Percentiles rank a stretch among this genome's conserved stretches.
phyloP scores from a whole-genome alignment of 192 early-diverging fungal genomes.

The Entomortierella beljakovae region DNA sequence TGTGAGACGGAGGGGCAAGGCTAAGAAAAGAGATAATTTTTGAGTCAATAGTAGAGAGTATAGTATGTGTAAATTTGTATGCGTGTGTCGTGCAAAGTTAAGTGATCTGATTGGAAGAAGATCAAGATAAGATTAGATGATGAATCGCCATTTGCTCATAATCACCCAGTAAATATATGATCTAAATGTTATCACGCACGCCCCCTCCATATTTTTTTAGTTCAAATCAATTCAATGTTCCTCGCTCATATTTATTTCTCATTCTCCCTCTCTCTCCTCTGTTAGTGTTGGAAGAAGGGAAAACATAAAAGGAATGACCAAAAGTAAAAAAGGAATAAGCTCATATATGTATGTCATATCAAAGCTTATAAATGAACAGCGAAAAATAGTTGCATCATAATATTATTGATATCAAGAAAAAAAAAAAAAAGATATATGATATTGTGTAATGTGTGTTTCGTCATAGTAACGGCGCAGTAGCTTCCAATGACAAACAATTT shows the following conservation, averaged over 20 bases:
- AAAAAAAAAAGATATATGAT: not conserved
- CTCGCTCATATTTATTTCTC: no score
- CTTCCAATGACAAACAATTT: slow-evolving; percentile 6
- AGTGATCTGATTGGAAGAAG: not conserved
- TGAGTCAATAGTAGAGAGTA: no score
- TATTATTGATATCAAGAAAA: not conserved
- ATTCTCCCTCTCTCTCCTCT: no score
- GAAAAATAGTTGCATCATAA: no score
- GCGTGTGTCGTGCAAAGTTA: not conserved
- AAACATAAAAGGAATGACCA: no score
- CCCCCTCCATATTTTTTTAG: not conserved
- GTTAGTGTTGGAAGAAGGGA: no score
- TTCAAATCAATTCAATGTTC: no score
- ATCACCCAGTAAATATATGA: not conserved
- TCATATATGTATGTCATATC: no score
- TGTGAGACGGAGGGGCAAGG: not conserved
- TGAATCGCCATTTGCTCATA: slow-evolving; percentile 11
- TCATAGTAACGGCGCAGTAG: not conserved
- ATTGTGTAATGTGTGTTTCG: not conserved
- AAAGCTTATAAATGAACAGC: not conserved
- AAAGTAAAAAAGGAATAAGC: no score
- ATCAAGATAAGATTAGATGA: slow-evolving; percentile 40
- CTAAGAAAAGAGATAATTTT: not conserved
- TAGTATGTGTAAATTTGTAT: not conserved
- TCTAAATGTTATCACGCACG: slow-evolving; percentile 5